These are phyloP conservation scores for Aspergillus alliaceus DNA, from an alignment of 2,329 filamentous ascomycete species.

Conservation along the genomic window DNA sequence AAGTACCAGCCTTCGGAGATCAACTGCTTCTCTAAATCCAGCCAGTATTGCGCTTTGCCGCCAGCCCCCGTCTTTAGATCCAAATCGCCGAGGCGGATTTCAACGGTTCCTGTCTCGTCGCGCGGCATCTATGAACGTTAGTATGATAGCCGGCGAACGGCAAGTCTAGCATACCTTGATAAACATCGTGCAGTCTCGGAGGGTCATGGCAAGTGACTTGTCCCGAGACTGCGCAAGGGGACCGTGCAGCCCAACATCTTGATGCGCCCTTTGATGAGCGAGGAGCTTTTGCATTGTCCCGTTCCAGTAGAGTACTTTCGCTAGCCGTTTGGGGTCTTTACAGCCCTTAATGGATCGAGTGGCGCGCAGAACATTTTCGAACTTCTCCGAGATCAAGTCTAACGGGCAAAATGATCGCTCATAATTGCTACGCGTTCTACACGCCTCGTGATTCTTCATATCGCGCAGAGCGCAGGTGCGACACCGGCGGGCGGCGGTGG, in stretches of 20 bases:
- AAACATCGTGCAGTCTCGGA: slow-evolving; percentile 77
- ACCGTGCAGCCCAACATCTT: slow-evolving; percentile 36
- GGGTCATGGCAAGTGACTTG: slow-evolving; percentile 72
- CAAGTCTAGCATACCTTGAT: slow-evolving; percentile 52
- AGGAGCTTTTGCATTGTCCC: slow-evolving; percentile 35
- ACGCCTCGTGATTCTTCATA: slow-evolving; percentile 45
- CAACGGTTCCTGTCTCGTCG: slow-evolving; percentile 31
- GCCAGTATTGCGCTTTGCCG: slow-evolving; percentile 70
- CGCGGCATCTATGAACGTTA: slow-evolving; percentile 32
- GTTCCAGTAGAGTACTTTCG: slow-evolving; percentile 35
- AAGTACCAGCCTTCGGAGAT: slow-evolving; percentile 69
- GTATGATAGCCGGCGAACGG: background rate
- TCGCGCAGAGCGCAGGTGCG: slow-evolving; percentile 69
- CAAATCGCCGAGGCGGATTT: slow-evolving; percentile 68
- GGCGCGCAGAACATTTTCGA: slow-evolving; percentile 46
- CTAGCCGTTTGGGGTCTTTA: slow-evolving; percentile 38
- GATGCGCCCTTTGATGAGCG: slow-evolving; percentile 33
- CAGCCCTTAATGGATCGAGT: slow-evolving; percentile 38
- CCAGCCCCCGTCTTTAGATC: slow-evolving; percentile 69
- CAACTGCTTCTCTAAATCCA: slow-evolving; percentile 60
- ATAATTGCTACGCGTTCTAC: slow-evolving; percentile 27
- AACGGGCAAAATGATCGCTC: slow-evolving; percentile 61
- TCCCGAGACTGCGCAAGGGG: slow-evolving; percentile 40
- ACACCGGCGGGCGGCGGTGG: slow-evolving; percentile 62
- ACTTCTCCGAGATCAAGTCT: slow-evolving; percentile 56